A percentile compares a stretch with the other conserved stretches of the same genome.
These are phyloP conservation scores for Acer campestre DNA, from an alignment of 345 rosid species.

Conservation along the genomic window DNA sequence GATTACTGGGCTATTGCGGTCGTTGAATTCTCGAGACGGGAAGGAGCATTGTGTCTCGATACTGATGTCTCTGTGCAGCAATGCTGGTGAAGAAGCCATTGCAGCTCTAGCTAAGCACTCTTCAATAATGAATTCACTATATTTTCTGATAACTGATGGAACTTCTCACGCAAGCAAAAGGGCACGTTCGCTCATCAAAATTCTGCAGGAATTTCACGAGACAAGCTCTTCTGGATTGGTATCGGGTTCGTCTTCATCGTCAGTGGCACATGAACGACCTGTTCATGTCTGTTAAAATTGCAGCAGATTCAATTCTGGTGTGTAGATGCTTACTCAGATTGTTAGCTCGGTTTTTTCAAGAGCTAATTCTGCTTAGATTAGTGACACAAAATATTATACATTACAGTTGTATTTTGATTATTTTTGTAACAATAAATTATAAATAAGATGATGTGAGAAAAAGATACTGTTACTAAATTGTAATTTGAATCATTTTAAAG, in stretches of 20 bases:
- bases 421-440: background rate
- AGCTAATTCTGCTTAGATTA: slow-evolving; percentile 30
- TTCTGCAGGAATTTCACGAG: slow-evolving; percentile 48
- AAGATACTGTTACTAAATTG: background rate
- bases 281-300: slow-evolving; percentile 22
- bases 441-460: background rate
- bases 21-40: slow-evolving; percentile 38
- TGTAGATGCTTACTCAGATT: background rate
- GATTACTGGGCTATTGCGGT: slow-evolving; percentile 35
- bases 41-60: slow-evolving; percentile 63
- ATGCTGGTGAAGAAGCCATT: slow-evolving; percentile 53
- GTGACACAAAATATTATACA: background rate
- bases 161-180: slow-evolving; percentile 43
- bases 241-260: slow-evolving; percentile 4
- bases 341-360: slow-evolving; percentile 47
- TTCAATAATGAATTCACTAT: slow-evolving; percentile 44
- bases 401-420: background rate
- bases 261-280: slow-evolving; percentile 24
- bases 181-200: slow-evolving; percentile 44
- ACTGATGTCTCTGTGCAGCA: slow-evolving; percentile 49
- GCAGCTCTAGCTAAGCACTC: slow-evolving; percentile 37
- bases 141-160: slow-evolving; percentile 46
- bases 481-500: background rate
- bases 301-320: background rate
- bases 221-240: slow-evolving; percentile 26